Evolutionary conservation across 306 rosid genomes (phyloP), one percentile per base, ranked within the genome.

Genomic region (Vicia villosa): DNA sequence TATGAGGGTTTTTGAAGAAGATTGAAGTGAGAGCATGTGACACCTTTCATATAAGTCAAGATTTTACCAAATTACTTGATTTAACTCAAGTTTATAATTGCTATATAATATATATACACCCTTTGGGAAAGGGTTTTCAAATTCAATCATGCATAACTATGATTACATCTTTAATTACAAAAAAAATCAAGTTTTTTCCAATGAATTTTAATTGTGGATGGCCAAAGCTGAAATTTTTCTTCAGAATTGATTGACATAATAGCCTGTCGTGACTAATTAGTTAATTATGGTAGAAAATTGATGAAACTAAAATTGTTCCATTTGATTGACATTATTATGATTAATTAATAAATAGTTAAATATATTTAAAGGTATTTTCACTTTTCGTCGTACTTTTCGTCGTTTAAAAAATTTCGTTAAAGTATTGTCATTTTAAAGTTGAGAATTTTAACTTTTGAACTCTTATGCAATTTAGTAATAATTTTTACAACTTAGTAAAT

Each of bases 1-100:
- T 63, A 89, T 89, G 83, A 83, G 75, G 77, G 54, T 77, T 84
- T 80, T 83, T 85, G 88, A 81, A 85, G 90, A 77, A 21, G 86
- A 83, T 73, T 72, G 80, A 74, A 21, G 73, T 68, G 76, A 79
- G 78, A 76, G 83, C 96, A 89, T 86, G 87, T 85, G 96, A 83
- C 74, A 41, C 70, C 64, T 78, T 79, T 56, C 67, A 79, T 79
- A 81, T 67, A 86, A 86, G 90, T 86, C 92, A 89, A 89, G 84
- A 86, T 60, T 77, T 60, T 42, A 74, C 85, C 67, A 49, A 51
- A 40, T 63, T 32, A 58, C 49, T 77, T 83, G 66, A 80, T 72
- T 50, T 58, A 57, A 68, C 59, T 59, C 67, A 40, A 43, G 20
- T 46, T 12, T 37, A 45, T 17, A 38, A 63, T 30, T 57, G 15